Evolutionary conservation across 164 flowering plant species (phyloP).

Genomic region (Aristolochia californica): DNA sequence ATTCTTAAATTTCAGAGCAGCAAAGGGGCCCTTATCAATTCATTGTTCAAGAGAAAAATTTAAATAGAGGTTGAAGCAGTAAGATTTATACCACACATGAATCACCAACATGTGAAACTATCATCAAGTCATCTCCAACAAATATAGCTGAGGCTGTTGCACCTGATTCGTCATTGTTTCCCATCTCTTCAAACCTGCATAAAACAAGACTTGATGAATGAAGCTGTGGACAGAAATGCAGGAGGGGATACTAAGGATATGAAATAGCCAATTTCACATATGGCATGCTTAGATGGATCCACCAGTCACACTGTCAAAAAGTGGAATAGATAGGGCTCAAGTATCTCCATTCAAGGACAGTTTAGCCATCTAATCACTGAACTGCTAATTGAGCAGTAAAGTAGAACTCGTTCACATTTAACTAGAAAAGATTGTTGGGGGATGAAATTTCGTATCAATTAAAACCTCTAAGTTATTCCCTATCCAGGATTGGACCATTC

Average conservation of each 20-base stretch:
- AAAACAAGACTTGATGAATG: slow-evolving; percentile 26
- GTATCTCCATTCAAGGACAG: too few species aligned
- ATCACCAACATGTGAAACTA: slow-evolving; percentile 87
- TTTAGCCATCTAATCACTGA: too few species aligned
- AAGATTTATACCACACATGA: slow-evolving; percentile 51
- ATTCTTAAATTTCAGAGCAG: neutral
- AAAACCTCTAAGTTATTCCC: too few species aligned
- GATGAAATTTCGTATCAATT: too few species aligned
- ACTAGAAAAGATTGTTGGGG: too few species aligned
- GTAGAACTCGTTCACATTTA: too few species aligned
- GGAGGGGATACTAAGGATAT: neutral
- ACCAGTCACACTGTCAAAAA: too few species aligned
- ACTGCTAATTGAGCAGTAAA: too few species aligned
- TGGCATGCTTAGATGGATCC: neutral
- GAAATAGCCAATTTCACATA: slow-evolving; percentile 12
- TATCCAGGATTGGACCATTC: too few species aligned
- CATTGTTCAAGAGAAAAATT: neutral
- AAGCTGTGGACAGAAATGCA: too few species aligned
- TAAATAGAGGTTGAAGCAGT: neutral
- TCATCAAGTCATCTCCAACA: slow-evolving; percentile 41
- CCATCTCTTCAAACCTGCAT: slow-evolving; percentile 63
- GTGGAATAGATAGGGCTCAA: too few species aligned
- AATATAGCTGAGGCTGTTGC: slow-evolving; percentile 84
- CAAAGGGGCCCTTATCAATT: neutral
- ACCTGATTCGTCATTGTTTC: slow-evolving; percentile 73